Conservation (phyloP, 2,329 filamentous ascomycete genomes). For the Leptographium flavum region DNA sequence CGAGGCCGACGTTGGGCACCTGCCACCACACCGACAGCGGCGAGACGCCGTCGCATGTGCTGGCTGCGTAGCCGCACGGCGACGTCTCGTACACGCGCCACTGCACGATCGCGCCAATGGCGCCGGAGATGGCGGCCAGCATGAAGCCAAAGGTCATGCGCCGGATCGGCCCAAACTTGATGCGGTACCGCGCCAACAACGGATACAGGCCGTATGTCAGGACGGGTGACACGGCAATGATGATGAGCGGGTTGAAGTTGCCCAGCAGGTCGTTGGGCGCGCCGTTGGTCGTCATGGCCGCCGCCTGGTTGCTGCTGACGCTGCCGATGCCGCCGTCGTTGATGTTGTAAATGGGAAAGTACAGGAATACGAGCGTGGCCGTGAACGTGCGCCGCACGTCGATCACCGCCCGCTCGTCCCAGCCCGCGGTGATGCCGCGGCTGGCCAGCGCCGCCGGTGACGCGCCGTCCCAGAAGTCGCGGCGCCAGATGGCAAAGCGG, state of each 20-base stretch:
- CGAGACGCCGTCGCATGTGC: conserved; percentile 22
- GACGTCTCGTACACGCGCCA: conserved; percentile 42
- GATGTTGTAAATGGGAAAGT: conserved; percentile 24
- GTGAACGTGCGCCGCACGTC: conserved; percentile 41
- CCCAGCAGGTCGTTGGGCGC: conserved; percentile 46
- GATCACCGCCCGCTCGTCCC: conserved; percentile 52
- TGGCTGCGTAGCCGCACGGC: conserved; percentile 35
- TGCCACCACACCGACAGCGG: conserved; percentile 39
- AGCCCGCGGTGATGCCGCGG: conserved; percentile 37
- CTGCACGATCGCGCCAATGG: conserved; percentile 42
- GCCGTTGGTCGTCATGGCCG: conserved; percentile 29
- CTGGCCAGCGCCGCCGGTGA: conserved; percentile 37
- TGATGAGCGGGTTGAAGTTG: conserved; percentile 44
- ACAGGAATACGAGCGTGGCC: conserved; percentile 27
- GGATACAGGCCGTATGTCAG: conserved; percentile 43
- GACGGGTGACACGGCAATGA: conserved; percentile 42
- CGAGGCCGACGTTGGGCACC: conserved; percentile 33
- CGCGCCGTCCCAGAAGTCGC: conserved; percentile 43
- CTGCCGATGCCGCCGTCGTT: conserved; percentile 26
- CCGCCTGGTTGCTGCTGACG: conserved; percentile 22
- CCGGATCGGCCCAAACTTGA: conserved; percentile 43
- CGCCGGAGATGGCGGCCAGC: conserved; percentile 19
- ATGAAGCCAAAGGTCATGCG: conserved; percentile 45
- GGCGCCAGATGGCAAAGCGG: conserved; percentile 36
- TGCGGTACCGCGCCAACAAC: conserved; percentile 30